Evolutionary conservation across 2,329 filamentous ascomycete genomes (phyloP), one percentile per base, ranked within the genome.

Genomic region (Colletotrichum euphorbiae): DNA sequence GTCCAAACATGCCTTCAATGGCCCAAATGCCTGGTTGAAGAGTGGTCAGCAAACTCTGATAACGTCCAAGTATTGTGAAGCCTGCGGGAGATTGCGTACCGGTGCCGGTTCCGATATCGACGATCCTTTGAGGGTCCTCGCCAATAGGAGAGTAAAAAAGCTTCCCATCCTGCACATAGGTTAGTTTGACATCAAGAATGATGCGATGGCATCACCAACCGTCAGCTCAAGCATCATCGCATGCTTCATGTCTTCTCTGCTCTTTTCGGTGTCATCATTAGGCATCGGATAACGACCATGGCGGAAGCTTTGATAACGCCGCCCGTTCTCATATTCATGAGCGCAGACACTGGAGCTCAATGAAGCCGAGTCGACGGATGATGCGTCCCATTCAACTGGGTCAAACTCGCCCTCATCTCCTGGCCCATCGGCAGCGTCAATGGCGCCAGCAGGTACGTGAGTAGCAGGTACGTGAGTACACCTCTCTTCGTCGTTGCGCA

Each of bases 51-150:
- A 5, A 54, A 8, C 43, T 40, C 11, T 4, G 21, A 21, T 21
- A 21, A 21, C 4, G 21, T 46, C 12, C 8, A 19, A 21, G 6
- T 6, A 21, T 21, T 21, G 21, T 21, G 21, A 21, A 21, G 21
- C 21, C 21, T 21, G 21, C 21, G 21, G 2, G 21, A 21, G 4
- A 33, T 71, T 71, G 21, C 21, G 3, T 72, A 80, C 82, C 82
- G 11, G 81, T 85, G 4, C 84, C 84, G 1, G 84, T 86, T 13
- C 84, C 84, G 8, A 85, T 74, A 48, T 85, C 83, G 12, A 85
- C 74, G 36, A 85, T 82, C 56, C 78, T 81, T 40, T 81, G 75
- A 0, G 81, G 81, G 17, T 77, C 67, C 11, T 78, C 73, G 6
- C 77, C 78, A 31, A 84, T 76, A 6, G 81, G 80, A 2, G 81